Evolutionary conservation across 164 flowering plant genomes (phyloP), one percentile per base, ranked within the genome.

Genomic region (Vitis rupestris): DNA sequence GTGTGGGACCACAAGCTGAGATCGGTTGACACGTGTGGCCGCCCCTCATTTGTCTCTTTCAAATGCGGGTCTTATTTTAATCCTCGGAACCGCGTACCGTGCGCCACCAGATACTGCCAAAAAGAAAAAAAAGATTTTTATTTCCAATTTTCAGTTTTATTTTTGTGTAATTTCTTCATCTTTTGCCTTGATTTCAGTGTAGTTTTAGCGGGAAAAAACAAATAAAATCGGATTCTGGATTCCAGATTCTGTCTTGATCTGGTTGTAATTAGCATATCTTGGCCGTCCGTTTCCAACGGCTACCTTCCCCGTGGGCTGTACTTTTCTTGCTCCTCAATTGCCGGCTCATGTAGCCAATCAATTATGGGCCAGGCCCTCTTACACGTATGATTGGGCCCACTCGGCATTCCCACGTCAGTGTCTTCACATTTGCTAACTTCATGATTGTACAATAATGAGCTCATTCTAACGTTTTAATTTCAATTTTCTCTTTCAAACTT

Each of bases 1-100:
- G 78, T 86, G 84, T 65, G 85, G 85, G 65, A 76, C 83, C 72
- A 78, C 88, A 15, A 74, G 81, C 54, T 77, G 23, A 73, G 58
- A 60, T 59, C 23, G 69, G 44, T 7, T 52, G 60, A 19, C 52
- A 57, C 63, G 19, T 37, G 19, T 51, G 3, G 49, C 59, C 50
- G 23, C 2, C 66, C 47, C 15, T 13, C 44, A 15, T 27, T 70
- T 59, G 73, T 65, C 63, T 15, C 10, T 11, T 15, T 61, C 62
- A 17, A 9, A 19, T 56, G 29, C 15, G 58, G 50, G 50, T 31
- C n/a, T 62, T 70, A 73, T 30, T 67, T 66, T 48, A 75, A 80
- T 75, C 70, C 68, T 70, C 65, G 74, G 63, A 29, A 68, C 68
- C 15, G 77, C 76, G 71, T 68, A 62, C 31, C 81, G 73, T 78